A percentile compares a stretch with the other conserved stretches of the same genome.
phyloP scores from a whole-genome alignment of 1,139 yeast species.

The Groenewaldozyma sp. region DNA sequence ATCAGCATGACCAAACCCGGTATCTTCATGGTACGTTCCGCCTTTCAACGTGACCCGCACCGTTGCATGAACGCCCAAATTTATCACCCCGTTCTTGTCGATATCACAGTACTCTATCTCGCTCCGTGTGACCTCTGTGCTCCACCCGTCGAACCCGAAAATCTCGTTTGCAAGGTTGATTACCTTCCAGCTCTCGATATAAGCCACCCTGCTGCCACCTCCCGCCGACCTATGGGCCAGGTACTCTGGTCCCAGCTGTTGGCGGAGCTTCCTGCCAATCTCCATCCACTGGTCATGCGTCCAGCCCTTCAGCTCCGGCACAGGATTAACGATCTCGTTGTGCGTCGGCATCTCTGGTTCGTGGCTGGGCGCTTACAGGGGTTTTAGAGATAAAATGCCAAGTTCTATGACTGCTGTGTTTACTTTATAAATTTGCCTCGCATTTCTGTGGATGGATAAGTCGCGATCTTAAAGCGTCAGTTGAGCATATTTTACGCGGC shows the following conservation, averaged over 20 bases:
- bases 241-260: conserved; percentile 74
- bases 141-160: conserved; percentile 65
- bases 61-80: conserved; percentile 52
- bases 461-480: no score
- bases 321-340: not conserved
- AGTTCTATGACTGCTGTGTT: no score
- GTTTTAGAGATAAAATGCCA: no score
- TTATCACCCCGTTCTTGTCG: conserved; percentile 32
- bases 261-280: conserved; percentile 20
- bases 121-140: conserved; percentile 37
- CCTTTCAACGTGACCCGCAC: conserved; percentile 63
- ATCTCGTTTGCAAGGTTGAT: conserved; percentile 50
- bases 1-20: conserved; percentile 66
- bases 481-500: no score
- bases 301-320: conserved; percentile 10
- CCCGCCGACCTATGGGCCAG: conserved; percentile 63
- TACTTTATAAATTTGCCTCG: no score
- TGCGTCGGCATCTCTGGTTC: conserved; percentile 1
- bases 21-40: conserved; percentile 69
- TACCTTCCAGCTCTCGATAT: conserved; percentile 38
- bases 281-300: conserved; percentile 14
- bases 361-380: no score
- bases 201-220: conserved; percentile 31
- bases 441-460: no score
- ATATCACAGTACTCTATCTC: conserved; percentile 28